These are phyloP conservation scores for Lentinus brumalis DNA, from an alignment of 768 basidiomycete species.

Conservation along the genomic window DNA sequence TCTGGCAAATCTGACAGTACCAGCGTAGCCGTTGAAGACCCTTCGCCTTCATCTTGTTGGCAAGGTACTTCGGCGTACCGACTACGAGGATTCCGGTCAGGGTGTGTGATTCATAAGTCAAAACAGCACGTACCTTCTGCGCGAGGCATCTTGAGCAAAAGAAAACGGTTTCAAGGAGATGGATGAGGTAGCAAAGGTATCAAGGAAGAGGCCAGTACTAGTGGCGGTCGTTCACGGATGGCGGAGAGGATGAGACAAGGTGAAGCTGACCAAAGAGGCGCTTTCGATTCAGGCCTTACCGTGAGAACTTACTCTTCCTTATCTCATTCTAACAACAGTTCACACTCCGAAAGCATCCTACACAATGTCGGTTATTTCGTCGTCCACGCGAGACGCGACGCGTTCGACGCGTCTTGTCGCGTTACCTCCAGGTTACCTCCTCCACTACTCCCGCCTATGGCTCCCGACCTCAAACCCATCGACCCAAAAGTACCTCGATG, in stretches of 20 bases:
- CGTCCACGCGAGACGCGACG: conserved; percentile 3
- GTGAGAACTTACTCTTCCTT: too few relatives aligned
- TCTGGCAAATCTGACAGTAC: conserved; percentile 99
- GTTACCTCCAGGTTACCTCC: not conserved
- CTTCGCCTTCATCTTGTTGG: conserved; percentile 98
- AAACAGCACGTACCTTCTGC: conserved; percentile 63
- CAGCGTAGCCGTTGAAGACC: conserved; percentile 93
- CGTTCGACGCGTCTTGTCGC: conserved; percentile 2
- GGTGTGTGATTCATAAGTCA: not conserved
- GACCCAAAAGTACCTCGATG: conserved; percentile 67
- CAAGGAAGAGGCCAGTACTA: not conserved
- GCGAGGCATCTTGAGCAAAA: conserved; percentile 63
- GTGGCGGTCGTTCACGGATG: not conserved
- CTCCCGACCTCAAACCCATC: conserved; percentile 42
- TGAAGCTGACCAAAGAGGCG: not conserved
- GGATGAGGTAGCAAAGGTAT: not conserved
- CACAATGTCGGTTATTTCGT: too few relatives aligned
- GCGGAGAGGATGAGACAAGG: too few relatives aligned
- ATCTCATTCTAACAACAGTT: too few relatives aligned
- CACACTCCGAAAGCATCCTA: not conserved
- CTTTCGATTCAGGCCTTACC: too few relatives aligned
- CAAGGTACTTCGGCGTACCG: conserved; percentile 86
- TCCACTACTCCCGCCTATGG: conserved; percentile 12
- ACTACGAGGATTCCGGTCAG: conserved; percentile 42
- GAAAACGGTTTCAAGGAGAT: not conserved